These are phyloP conservation scores for Bryum argenteum DNA, from an alignment of 225 moss, liverwort and hornwort species.

Conservation along the genomic window DNA sequence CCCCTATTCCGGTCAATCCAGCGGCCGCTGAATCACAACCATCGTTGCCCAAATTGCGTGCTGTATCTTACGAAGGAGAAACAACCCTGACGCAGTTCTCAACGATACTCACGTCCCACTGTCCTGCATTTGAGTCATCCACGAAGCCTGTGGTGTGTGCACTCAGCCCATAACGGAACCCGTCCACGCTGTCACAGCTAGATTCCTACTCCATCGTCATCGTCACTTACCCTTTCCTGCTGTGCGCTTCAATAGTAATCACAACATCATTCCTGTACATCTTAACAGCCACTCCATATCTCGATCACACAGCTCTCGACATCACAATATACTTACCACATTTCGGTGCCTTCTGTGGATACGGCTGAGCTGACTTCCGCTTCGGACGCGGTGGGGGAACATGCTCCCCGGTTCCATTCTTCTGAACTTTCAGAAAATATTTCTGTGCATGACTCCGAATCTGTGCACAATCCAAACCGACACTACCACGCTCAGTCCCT, in stretches of 20 bases:
- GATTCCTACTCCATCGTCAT: not conserved
- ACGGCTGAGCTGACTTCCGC: slow-evolving; percentile 93
- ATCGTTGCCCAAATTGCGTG: not conserved
- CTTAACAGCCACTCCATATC: not conserved
- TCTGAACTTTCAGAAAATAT: slow-evolving; percentile 98
- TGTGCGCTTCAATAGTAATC: not conserved
- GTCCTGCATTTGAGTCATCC: not conserved
- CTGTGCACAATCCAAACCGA: slow-evolving; percentile 29
- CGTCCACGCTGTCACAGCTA: not conserved
- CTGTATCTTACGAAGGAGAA: not conserved
- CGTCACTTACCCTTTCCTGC: not conserved
- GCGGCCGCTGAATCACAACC: not conserved
- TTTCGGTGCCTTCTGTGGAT: slow-evolving; percentile 98
- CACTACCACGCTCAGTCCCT: not conserved
- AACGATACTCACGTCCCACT: not conserved
- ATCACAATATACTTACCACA: slow-evolving; percentile 40
- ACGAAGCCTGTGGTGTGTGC: not conserved
- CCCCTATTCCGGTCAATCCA: no score
- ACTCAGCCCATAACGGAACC: not conserved
- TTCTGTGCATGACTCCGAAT: slow-evolving; percentile 99
- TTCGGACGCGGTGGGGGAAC: slow-evolving; percentile 98
- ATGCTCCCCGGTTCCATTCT: slow-evolving; percentile 97
- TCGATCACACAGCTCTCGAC: not conserved
- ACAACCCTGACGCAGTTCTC: not conserved
- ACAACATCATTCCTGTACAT: not conserved